A percentile compares a stretch with the other conserved stretches of the same genome.
phyloP scores from a whole-genome alignment of 2,329 filamentous ascomycete species.

The Fusarium sp. region DNA sequence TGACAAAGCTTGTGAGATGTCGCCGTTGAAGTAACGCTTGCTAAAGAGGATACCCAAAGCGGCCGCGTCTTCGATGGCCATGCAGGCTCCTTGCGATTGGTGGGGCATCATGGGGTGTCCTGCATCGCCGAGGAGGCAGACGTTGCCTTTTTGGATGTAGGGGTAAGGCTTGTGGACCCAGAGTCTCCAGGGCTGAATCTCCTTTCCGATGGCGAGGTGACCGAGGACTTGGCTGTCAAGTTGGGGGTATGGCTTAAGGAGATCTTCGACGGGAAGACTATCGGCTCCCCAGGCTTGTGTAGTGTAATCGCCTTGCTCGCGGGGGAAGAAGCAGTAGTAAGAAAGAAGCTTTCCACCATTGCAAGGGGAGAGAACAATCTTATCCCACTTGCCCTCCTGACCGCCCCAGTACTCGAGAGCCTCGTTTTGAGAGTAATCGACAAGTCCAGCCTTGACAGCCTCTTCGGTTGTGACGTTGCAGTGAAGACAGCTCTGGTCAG shows the following conservation, averaged over 20 bases:
- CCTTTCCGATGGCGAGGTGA: constrained; percentile 69
- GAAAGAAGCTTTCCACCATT: constrained; percentile 72
- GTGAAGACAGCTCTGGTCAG: constrained; percentile 71
- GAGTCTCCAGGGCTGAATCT: constrained; percentile 73
- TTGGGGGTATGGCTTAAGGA: constrained; percentile 69
- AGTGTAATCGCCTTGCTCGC: constrained; percentile 60
- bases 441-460: constrained; percentile 68
- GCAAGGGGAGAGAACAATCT: constrained; percentile 77
- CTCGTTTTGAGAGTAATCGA: constrained; percentile 69
- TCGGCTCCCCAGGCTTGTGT: constrained; percentile 69
- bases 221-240: constrained; percentile 67
- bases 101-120: constrained; percentile 77
- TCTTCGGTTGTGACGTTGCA: constrained; percentile 71
- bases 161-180: constrained; percentile 71
- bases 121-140: constrained; percentile 73
- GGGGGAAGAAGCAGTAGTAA: constrained; percentile 77
- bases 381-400: constrained; percentile 70
- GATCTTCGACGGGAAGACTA: constrained; percentile 64
- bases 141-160: constrained; percentile 62
- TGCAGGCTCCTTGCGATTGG: constrained; percentile 75
- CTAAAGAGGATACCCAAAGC: constrained; percentile 71
- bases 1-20: constrained; percentile 59
- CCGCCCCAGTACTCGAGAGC: constrained; percentile 79
- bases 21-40: constrained; percentile 57
- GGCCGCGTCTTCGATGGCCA: constrained; percentile 75